These are phyloP conservation scores for Phytophthora cryptogea DNA, from an alignment of 352 stramenopile species.

Conservation along the genomic window DNA sequence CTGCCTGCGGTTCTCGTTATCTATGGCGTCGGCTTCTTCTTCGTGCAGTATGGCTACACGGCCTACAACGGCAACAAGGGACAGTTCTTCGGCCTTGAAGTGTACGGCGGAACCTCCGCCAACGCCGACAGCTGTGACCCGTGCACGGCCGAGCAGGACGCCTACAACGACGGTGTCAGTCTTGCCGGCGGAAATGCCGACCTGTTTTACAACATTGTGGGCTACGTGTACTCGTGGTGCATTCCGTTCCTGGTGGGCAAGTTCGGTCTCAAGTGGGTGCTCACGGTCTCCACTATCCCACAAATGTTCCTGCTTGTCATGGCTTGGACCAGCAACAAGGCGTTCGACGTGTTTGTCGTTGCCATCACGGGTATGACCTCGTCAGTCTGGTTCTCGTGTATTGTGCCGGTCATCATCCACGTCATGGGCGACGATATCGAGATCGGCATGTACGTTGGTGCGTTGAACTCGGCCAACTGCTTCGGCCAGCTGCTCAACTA, in stretches of 20 bases:
- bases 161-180: conserved; percentile 45
- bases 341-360: conserved; percentile 41
- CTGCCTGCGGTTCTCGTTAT: conserved; percentile 41
- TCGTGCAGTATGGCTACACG: conserved; percentile 37
- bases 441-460: conserved; percentile 40
- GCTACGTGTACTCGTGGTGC: conserved; percentile 44
- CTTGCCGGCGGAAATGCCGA: conserved; percentile 44
- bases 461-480: conserved; percentile 41
- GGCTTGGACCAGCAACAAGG: conserved; percentile 32
- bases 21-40: conserved; percentile 38
- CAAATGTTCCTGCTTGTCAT: conserved; percentile 42
- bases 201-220: conserved; percentile 37
- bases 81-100: conserved; percentile 43
- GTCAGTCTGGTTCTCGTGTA: conserved; percentile 34
- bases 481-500: conserved; percentile 40
- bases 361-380: conserved; percentile 42
- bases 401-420: conserved; percentile 38
- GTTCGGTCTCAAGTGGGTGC: conserved; percentile 40
- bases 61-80: conserved; percentile 37
- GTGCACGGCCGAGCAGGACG: conserved; percentile 28
- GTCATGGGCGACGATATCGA: conserved; percentile 37
- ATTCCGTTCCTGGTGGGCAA: conserved; percentile 45
- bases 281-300: conserved; percentile 37
- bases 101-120: conserved; percentile 31
- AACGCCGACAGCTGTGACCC: conserved; percentile 41